These are phyloP conservation scores for Citrus maxima DNA, from an alignment of 345 rosid species.

Conservation along the genomic window DNA sequence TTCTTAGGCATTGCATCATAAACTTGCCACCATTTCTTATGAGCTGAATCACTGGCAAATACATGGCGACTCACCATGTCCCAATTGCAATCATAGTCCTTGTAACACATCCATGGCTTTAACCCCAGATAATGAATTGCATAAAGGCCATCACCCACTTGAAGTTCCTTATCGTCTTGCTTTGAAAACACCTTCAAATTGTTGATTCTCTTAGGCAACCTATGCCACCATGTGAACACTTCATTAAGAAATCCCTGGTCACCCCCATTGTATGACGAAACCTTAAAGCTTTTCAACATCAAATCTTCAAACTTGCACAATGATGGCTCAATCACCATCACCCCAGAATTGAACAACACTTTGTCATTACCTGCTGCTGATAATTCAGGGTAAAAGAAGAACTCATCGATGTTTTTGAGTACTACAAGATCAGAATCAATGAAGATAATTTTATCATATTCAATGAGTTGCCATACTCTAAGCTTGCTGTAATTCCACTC, in stretches of 20 bases:
- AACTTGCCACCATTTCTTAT: slow-evolving; percentile 21
- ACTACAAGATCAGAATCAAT: slow-evolving; percentile 68
- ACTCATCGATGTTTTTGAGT: slow-evolving; percentile 46
- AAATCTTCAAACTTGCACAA: slow-evolving; percentile 55
- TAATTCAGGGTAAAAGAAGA: slow-evolving; percentile 62
- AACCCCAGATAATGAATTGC: slow-evolving; percentile 69
- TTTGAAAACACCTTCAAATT: slow-evolving; percentile 37
- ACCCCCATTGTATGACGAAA: slow-evolving; percentile 74
- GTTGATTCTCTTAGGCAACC: slow-evolving; percentile 54
- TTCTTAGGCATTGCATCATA: too few relatives aligned
- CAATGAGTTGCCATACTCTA: slow-evolving; percentile 60
- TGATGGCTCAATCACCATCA: slow-evolving; percentile 93
- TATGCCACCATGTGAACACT: slow-evolving; percentile 86
- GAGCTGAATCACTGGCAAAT: slow-evolving; percentile 18
- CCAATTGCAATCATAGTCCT: slow-evolving; percentile 95
- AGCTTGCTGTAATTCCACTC: slow-evolving; percentile 94
- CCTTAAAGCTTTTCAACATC: slow-evolving; percentile 34
- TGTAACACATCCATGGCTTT: slow-evolving; percentile 93
- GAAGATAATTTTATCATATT: slow-evolving; percentile 65
- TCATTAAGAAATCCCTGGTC: slow-evolving; percentile 91
- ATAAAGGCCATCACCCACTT: slow-evolving; percentile 13
- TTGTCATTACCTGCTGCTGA: slow-evolving; percentile 53
- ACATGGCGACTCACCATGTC: slow-evolving; percentile 26
- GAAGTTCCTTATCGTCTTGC: slow-evolving; percentile 7
- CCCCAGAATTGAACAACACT: slow-evolving; percentile 65